phyloP scores from a whole-genome alignment of 805 yeast genomes.

The Sugiyamaella smithiae region DNA sequence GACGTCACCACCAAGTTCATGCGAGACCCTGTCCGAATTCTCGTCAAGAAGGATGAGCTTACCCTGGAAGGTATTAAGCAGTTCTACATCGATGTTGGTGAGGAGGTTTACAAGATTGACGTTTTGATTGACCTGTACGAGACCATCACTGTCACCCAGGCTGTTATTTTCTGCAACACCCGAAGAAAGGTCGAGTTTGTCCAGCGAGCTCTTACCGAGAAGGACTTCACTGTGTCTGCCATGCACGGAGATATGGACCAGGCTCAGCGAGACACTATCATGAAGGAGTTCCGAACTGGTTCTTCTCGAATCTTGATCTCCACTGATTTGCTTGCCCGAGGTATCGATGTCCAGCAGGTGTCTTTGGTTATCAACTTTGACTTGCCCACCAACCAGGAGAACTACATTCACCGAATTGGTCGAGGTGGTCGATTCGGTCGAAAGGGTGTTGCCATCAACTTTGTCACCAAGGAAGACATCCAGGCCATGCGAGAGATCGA shows the following conservation, averaged over 20 bases:
- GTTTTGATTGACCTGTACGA: constrained; percentile 93
- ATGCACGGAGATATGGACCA: constrained; percentile 98
- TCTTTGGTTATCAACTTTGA: constrained; percentile 95
- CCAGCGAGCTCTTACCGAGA: constrained; percentile 69
- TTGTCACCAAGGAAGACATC: constrained; percentile 78
- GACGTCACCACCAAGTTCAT: constrained; percentile 91
- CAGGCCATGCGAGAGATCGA: constrained; percentile 78
- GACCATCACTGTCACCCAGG: constrained; percentile 92
- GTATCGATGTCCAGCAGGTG: constrained; percentile 97
- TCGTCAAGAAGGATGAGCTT: constrained; percentile 92
- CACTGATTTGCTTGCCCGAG: constrained; percentile 97
- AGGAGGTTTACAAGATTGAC: constrained; percentile 92
- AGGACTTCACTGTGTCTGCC: constrained; percentile 87
- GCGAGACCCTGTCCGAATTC: constrained; percentile 88
- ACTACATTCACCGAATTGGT: constrained; percentile 96
- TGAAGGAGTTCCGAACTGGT: constrained; percentile 95
- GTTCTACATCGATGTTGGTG: constrained; percentile 83
- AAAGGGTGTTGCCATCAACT: constrained; percentile 93
- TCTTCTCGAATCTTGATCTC: constrained; percentile 90
- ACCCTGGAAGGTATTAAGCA: constrained; percentile 94
- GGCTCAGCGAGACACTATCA: constrained; percentile 88
- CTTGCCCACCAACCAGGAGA: constrained; percentile 87
- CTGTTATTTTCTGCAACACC: constrained; percentile 97
- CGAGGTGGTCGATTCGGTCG: constrained; percentile 98
- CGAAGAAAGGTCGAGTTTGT: constrained; percentile 92